Conservation (phyloP, 2,329 filamentous ascomycete genomes). For the Rachicladosporium sp. region DNA sequence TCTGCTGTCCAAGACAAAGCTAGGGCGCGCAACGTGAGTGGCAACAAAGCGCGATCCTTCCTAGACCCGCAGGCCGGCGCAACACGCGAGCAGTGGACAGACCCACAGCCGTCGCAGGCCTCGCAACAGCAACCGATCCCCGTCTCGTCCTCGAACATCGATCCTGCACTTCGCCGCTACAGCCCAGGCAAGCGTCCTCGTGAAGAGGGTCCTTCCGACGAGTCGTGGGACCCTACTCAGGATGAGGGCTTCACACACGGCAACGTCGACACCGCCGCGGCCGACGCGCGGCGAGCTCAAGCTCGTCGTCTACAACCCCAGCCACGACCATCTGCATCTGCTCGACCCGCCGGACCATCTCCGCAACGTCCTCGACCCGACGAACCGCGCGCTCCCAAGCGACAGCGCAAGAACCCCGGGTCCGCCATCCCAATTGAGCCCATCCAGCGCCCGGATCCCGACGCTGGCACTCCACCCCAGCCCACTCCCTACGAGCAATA, state of each 20-base stretch:
- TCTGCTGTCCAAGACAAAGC: too few relatives aligned
- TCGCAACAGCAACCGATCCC: too few relatives aligned
- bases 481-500: background rate
- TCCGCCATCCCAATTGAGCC: slow-evolving; percentile 9
- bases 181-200: slow-evolving; percentile 16
- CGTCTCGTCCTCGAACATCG: too few relatives aligned
- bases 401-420: slow-evolving; percentile 21
- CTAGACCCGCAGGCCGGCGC: slow-evolving; percentile 30
- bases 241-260: slow-evolving; percentile 35
- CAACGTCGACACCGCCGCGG: slow-evolving; percentile 18
- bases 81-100: slow-evolving; percentile 26
- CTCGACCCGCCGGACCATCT: too few relatives aligned
- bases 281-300: slow-evolving; percentile 25
- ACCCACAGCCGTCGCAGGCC: slow-evolving; percentile 12
- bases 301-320: slow-evolving; percentile 6
- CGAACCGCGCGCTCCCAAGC: slow-evolving; percentile 1
- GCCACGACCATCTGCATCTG: too few relatives aligned
- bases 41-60: slow-evolving; percentile 13
- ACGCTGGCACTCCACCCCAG: slow-evolving; percentile 6
- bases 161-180: slow-evolving; percentile 1
- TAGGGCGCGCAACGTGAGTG: too few relatives aligned
- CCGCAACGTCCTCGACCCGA: background rate
- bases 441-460: slow-evolving; percentile 6
- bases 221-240: slow-evolving; percentile 21
- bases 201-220: slow-evolving; percentile 13